These are phyloP conservation scores for Eurotiales sp. DNA, from an alignment of 2,329 filamentous ascomycete genomes.

Conservation along the genomic window DNA sequence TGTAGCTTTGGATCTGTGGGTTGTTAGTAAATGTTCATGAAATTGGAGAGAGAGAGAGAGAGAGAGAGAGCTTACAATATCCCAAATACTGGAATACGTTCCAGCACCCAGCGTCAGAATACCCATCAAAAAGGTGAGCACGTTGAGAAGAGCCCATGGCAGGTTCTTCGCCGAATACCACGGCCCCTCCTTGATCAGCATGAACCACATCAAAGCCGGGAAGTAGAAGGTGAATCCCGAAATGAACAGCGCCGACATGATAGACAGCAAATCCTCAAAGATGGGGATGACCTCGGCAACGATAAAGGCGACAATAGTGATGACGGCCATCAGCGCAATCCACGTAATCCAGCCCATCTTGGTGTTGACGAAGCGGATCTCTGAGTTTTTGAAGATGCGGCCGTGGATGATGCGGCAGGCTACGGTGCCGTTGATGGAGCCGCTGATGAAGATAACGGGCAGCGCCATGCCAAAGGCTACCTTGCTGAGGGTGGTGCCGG, in stretches of 20 bases:
- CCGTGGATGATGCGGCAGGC: conserved; percentile 32
- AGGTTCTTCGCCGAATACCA: conserved; percentile 38
- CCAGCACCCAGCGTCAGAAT: conserved; percentile 71
- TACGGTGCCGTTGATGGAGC: conserved; percentile 35
- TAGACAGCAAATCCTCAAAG: conserved; percentile 62
- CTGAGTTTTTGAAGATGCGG: conserved; percentile 29
- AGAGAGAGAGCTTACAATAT: conserved; percentile 29
- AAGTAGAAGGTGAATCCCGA: conserved; percentile 83
- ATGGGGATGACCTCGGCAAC: conserved; percentile 84
- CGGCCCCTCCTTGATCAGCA: conserved; percentile 25
- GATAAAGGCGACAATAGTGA: conserved; percentile 77
- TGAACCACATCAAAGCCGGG: conserved; percentile 43
- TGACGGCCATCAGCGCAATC: conserved; percentile 34
- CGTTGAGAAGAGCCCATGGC: conserved; percentile 60
- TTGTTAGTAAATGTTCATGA: conserved; percentile 2
- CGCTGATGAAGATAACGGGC: conserved; percentile 36
- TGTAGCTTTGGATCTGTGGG: conserved; percentile 59
- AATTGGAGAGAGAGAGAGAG: conserved; percentile 4
- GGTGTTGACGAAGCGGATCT: conserved; percentile 35
- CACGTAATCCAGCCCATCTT: conserved; percentile 33
- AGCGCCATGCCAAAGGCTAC: conserved; percentile 33
- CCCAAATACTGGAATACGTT: conserved; percentile 62
- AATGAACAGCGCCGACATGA: conserved; percentile 66
- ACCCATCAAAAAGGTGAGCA: conserved; percentile 66
- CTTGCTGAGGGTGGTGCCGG: conserved; percentile 23